Conservation (phyloP, 2,329 filamentous ascomycete genomes). For the Hypoxylon sp. region DNA sequence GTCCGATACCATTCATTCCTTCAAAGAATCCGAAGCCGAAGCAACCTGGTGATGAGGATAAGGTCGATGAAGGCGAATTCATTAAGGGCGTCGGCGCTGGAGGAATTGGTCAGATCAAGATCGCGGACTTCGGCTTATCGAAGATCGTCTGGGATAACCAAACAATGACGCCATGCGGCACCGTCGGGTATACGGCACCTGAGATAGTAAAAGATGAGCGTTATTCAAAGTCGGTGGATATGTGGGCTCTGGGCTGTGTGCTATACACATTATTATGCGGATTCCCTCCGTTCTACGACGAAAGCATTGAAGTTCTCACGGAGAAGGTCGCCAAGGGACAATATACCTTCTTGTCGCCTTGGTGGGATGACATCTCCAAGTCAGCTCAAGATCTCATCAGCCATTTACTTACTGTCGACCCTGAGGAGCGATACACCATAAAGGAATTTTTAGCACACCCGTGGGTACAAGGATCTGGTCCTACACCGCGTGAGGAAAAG, state of each 20-base stretch:
- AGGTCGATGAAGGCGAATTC: slow-evolving; percentile 96
- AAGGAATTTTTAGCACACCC: slow-evolving; percentile 93
- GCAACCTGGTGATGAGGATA: slow-evolving; percentile 93
- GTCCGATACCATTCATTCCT: slow-evolving; percentile 85
- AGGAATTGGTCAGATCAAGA: slow-evolving; percentile 95
- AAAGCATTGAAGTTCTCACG: slow-evolving; percentile 95
- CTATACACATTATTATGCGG: slow-evolving; percentile 97
- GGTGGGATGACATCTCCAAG: slow-evolving; percentile 99
- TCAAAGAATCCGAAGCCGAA: slow-evolving; percentile 84
- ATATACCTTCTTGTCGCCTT: slow-evolving; percentile 97
- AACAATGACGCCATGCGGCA: slow-evolving; percentile 99
- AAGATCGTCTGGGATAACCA: slow-evolving; percentile 99
- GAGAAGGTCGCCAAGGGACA: slow-evolving; percentile 98
- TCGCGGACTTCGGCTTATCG: slow-evolving; percentile 96
- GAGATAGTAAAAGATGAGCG: slow-evolving; percentile 99
- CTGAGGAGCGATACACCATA: slow-evolving; percentile 94
- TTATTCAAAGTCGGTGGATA: slow-evolving; percentile 98
- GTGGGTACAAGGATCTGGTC: slow-evolving; percentile 82
- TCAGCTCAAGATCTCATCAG: slow-evolving; percentile 94
- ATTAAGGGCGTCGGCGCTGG: slow-evolving; percentile 84
- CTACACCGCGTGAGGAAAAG: slow-evolving; percentile 72
- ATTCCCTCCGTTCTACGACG: slow-evolving; percentile 98
- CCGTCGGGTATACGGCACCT: slow-evolving; percentile 96
- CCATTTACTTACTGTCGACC: slow-evolving; percentile 93
- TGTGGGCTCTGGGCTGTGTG: slow-evolving; percentile 98